These are phyloP conservation scores for Geopyxis carbonaria DNA, from an alignment of 495 filamentous ascomycete species.

Conservation along the genomic window DNA sequence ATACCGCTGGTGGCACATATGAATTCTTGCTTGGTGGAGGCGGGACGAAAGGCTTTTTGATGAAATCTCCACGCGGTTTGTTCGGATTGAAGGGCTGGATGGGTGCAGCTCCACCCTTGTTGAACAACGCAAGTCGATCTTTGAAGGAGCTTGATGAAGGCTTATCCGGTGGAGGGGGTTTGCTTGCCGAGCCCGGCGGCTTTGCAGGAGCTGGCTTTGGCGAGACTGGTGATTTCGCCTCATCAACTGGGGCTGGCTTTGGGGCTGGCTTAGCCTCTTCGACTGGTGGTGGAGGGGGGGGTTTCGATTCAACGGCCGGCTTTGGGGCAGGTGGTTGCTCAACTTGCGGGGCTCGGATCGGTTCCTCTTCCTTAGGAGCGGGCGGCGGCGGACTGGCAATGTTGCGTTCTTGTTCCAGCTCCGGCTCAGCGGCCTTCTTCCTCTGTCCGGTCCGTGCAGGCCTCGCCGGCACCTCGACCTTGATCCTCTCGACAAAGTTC, in stretches of 20 bases:
- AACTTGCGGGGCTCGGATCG: conserved; percentile 18
- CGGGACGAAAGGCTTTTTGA: conserved; percentile 97
- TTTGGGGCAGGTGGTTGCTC: conserved; percentile 27
- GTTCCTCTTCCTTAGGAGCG: conserved; percentile 19
- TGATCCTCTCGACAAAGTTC: conserved; percentile 93
- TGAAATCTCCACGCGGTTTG: conserved; percentile 47
- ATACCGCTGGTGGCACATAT: conserved; percentile 57
- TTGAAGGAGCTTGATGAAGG: conserved; percentile 60
- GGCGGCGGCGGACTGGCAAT: conserved; percentile 6
- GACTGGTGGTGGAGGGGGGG: conserved; percentile 9
- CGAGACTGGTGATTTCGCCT: no score
- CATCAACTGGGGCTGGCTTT: conserved; percentile 31
- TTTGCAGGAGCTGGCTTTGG: conserved; percentile 24
- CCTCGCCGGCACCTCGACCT: conserved; percentile 75
- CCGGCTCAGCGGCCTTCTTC: conserved; percentile 32
- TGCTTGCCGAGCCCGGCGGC: conserved; percentile 24
- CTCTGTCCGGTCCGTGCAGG: conserved; percentile 66
- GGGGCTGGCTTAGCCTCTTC: conserved; percentile 29
- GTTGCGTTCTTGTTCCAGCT: conserved; percentile 13
- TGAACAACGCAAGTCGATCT: conserved; percentile 94
- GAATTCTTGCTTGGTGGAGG: conserved; percentile 88
- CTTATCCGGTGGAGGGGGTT: conserved; percentile 57
- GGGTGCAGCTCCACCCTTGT: conserved; percentile 71
- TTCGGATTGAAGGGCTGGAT: conserved; percentile 71
- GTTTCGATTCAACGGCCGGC: conserved; percentile 7